Conservation (phyloP, 192 early-diverging fungal species). For the Podila epicladia region DNA sequence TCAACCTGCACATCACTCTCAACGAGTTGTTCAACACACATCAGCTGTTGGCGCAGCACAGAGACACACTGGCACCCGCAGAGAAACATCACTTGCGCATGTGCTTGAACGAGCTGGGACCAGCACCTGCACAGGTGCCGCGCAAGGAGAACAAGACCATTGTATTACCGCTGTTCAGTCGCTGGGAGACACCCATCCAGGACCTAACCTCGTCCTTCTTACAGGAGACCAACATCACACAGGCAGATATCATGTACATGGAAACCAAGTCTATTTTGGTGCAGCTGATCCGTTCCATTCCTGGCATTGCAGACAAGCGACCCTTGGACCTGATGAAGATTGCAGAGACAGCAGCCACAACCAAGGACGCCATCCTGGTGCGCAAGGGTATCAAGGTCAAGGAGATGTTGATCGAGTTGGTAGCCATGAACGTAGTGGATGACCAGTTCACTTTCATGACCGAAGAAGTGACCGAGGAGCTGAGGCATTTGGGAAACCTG, state of each 20-base stretch:
- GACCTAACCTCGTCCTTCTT: constrained; percentile 70
- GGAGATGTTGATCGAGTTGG: constrained; percentile 92
- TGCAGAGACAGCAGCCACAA: constrained; percentile 88
- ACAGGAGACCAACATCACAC: constrained; percentile 91
- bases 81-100: constrained; percentile 85
- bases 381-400: constrained; percentile 95
- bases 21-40: constrained; percentile 98
- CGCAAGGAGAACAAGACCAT: constrained; percentile 82
- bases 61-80: constrained; percentile 81
- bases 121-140: constrained; percentile 77
- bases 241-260: constrained; percentile 94
- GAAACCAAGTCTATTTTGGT: constrained; percentile 95
- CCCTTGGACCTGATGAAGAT: constrained; percentile 74
- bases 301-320: constrained; percentile 64
- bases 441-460: constrained; percentile 86
- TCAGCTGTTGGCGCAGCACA: constrained; percentile 81
- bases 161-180: constrained; percentile 76
- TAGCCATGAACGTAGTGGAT: constrained; percentile 80
- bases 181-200: constrained; percentile 87
- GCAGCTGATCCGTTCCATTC: constrained; percentile 91
- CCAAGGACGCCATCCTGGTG: constrained; percentile 87
- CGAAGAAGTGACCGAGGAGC: constrained; percentile 90
- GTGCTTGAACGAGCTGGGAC: constrained; percentile 81
- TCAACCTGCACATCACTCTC: constrained; percentile 87
- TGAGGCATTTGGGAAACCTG: constrained; percentile 91